Conservation (phyloP, 805 yeast genomes). For the Saccharomyces kudriavzevii region DNA sequence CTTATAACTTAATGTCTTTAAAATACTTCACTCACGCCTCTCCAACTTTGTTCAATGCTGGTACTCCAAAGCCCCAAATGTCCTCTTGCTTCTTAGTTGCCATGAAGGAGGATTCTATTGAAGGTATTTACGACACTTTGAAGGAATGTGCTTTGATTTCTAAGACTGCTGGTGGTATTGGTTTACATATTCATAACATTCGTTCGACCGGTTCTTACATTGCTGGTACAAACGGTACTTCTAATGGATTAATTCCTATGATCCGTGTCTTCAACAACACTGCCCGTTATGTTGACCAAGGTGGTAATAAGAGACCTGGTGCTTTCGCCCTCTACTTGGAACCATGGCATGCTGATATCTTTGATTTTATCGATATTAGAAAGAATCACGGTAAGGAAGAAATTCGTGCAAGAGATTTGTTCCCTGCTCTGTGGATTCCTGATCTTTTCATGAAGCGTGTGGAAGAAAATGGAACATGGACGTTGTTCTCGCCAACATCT, state of each 20-base stretch:
- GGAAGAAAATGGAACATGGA: slow-evolving; percentile 72
- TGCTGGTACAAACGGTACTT: slow-evolving; percentile 84
- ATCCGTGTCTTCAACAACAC: slow-evolving; percentile 87
- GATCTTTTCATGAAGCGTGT: slow-evolving; percentile 90
- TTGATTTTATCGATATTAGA: slow-evolving; percentile 74
- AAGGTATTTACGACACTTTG: slow-evolving; percentile 83
- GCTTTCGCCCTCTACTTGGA: slow-evolving; percentile 89
- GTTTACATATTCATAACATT: slow-evolving; percentile 76
- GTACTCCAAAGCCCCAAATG: slow-evolving; percentile 71
- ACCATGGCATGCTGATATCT: slow-evolving; percentile 92
- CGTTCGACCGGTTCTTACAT: slow-evolving; percentile 79
- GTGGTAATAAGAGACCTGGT: slow-evolving; percentile 95
- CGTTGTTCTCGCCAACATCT: slow-evolving; percentile 77
- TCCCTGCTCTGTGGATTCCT: slow-evolving; percentile 88
- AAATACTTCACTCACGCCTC: slow-evolving; percentile 88
- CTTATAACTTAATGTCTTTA: slow-evolving; percentile 78
- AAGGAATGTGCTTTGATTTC: slow-evolving; percentile 84
- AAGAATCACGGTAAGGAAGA: slow-evolving; percentile 95
- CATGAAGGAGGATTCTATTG: slow-evolving; percentile 88
- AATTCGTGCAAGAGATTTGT: slow-evolving; percentile 81
- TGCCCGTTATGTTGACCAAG: slow-evolving; percentile 94
- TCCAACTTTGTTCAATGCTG: slow-evolving; percentile 88
- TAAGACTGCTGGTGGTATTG: slow-evolving; percentile 91
- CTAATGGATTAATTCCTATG: slow-evolving; percentile 91
- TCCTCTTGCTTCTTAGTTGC: slow-evolving; percentile 90